Conservation (phyloP, 2,329 filamentous ascomycete genomes). For the Aureobasidium leucospermi region DNA sequence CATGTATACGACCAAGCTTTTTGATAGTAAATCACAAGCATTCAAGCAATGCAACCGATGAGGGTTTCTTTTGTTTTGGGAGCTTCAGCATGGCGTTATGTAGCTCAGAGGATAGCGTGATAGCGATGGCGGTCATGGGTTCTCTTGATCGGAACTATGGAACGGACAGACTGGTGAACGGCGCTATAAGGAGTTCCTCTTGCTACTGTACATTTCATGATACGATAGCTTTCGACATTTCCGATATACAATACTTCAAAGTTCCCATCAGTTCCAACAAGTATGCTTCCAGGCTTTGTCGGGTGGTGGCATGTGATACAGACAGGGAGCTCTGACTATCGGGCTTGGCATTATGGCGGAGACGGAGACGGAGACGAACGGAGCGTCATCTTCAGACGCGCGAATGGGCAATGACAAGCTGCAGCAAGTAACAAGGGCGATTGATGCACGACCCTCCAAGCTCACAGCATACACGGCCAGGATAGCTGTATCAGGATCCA, state of each 20-base stretch:
- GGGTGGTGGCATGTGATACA: not conserved
- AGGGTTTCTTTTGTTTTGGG: not conserved
- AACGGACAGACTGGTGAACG: not conserved
- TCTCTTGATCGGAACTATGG: not conserved
- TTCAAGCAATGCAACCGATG: not conserved
- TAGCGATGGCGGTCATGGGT: not conserved
- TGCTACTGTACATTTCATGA: not conserved
- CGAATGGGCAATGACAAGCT: not conserved
- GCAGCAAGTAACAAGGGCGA: not conserved
- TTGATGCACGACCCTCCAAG: not conserved
- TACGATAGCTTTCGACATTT: not conserved
- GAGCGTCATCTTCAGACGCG: not conserved
- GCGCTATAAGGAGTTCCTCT: not conserved
- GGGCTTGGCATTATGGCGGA: not conserved
- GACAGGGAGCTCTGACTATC: not conserved
- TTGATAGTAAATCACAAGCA: not conserved
- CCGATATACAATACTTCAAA: not conserved
- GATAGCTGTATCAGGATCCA: not conserved
- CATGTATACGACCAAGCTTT: not conserved
- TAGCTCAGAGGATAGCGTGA: conserved; percentile 4
- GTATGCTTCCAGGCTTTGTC: too few species aligned
- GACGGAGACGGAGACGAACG: not conserved
- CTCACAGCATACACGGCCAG: not conserved
- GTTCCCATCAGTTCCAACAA: too few species aligned
- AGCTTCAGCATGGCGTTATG: conserved; percentile 1